These are phyloP conservation scores for Globisporangium sylvaticum DNA, from an alignment of 352 stramenopile species.

Conservation along the genomic window DNA sequence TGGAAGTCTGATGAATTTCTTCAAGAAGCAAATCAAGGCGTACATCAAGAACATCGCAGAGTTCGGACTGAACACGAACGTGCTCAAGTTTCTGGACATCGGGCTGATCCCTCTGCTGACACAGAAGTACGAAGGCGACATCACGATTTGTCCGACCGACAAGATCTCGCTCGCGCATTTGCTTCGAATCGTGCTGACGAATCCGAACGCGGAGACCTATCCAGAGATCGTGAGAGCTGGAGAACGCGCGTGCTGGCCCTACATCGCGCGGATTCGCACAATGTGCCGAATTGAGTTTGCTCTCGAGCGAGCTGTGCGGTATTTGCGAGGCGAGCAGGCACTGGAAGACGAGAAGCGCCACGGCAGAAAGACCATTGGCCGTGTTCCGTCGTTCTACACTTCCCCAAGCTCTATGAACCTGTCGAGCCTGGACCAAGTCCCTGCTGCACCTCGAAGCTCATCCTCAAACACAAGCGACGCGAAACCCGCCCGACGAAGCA, in stretches of 20 bases:
- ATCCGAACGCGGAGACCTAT: constrained; percentile 67
- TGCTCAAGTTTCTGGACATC: constrained; percentile 82
- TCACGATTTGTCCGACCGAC: constrained; percentile 94
- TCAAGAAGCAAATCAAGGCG: constrained; percentile 93
- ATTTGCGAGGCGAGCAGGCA: constrained; percentile 76
- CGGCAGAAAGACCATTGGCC: constrained; percentile 66
- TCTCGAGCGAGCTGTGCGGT: constrained; percentile 88
- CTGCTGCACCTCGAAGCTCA: constrained; percentile 15
- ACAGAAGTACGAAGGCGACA: constrained; percentile 97
- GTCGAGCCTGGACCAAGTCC: constrained; percentile 58
- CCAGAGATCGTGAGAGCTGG: constrained; percentile 80
- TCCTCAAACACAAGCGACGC: constrained; percentile 5
- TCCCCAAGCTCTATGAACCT: constrained; percentile 84
- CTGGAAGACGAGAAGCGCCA: constrained; percentile 72
- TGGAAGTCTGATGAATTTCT: constrained; percentile 87
- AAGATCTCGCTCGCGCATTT: constrained; percentile 84
- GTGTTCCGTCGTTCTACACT: constrained; percentile 86
- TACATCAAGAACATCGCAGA: constrained; percentile 88
- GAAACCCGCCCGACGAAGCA: constrained; percentile 2
- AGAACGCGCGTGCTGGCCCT: constrained; percentile 90
- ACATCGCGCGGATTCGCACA: constrained; percentile 93
- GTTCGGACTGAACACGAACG: constrained; percentile 80
- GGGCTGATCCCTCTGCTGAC: constrained; percentile 78
- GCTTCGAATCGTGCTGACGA: constrained; percentile 75
- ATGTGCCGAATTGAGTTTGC: constrained; percentile 97